Evolutionary conservation across 2,329 filamentous ascomycete genomes (phyloP).

Genomic region (Hypoxylon sp.): DNA sequence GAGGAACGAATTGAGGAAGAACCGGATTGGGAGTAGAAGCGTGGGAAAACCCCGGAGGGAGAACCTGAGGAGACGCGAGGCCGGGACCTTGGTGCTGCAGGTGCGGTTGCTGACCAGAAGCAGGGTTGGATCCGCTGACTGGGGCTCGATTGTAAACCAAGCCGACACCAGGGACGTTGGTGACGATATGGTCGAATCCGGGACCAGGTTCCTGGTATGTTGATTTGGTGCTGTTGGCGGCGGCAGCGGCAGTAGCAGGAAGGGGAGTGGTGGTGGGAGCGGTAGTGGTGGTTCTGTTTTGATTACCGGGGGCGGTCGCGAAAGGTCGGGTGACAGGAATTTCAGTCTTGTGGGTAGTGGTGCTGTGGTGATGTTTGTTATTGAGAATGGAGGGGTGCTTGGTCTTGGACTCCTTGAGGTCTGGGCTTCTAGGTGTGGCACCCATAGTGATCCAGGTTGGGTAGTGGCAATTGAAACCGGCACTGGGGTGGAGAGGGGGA

Average conservation of each 20-base stretch:
- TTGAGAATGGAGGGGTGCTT: slow-evolving; percentile 11
- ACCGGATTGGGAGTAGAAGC: slow-evolving; percentile 31
- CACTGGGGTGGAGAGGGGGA: background rate
- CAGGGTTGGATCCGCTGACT: slow-evolving; percentile 41
- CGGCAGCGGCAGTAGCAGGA: background rate
- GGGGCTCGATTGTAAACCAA: slow-evolving; percentile 28
- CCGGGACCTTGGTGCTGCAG: slow-evolving; percentile 44
- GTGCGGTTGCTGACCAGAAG: slow-evolving; percentile 40
- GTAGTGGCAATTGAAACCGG: background rate
- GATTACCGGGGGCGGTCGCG: slow-evolving; percentile 1
- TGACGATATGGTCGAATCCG: slow-evolving; percentile 43
- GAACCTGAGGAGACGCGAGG: slow-evolving; percentile 20
- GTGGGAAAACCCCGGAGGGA: slow-evolving; percentile 33
- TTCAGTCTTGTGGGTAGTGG: slow-evolving; percentile 14
- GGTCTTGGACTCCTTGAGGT: slow-evolving; percentile 13
- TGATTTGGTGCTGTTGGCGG: slow-evolving; percentile 4
- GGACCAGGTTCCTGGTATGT: slow-evolving; percentile 39
- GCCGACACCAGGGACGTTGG: slow-evolving; percentile 40
- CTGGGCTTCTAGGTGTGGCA: slow-evolving; percentile 4
- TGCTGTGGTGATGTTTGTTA: slow-evolving; percentile 1
- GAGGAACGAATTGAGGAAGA: slow-evolving; percentile 30
- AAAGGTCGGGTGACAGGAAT: slow-evolving; percentile 5
- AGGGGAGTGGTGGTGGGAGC: background rate
- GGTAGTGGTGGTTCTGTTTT: background rate
- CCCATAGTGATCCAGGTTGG: slow-evolving; percentile 27